Conservation (phyloP, 1,284 basidiomycete species). For the Meira miltonrushii region DNA sequence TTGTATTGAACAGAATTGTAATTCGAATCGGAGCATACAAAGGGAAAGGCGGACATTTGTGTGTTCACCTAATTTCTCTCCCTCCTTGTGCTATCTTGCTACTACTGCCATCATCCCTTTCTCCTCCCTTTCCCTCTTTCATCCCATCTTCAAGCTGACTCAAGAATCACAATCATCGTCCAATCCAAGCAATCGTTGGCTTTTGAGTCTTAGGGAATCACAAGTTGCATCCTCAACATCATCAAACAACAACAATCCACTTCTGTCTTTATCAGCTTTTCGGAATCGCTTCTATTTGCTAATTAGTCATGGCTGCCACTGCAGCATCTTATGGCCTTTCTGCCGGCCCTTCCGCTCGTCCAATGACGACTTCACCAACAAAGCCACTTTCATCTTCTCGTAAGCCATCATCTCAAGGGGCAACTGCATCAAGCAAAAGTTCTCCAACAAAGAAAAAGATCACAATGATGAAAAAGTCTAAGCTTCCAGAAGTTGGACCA, state of each 20-base stretch:
- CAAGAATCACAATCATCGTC: not conserved
- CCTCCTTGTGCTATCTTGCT: too few relatives aligned
- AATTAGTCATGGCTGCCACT: too few relatives aligned
- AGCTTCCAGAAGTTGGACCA: slow-evolving; percentile 5
- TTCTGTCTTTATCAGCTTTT: not conserved
- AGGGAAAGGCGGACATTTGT: too few relatives aligned
- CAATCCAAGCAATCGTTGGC: not conserved
- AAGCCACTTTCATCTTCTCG: not conserved
- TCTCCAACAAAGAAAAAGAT: slow-evolving; percentile 6
- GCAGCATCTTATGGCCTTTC: not conserved
- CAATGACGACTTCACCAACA: not conserved
- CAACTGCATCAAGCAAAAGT: not conserved
- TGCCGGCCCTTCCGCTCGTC: slow-evolving; percentile 9
- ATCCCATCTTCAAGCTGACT: not conserved
- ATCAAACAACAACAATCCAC: not conserved
- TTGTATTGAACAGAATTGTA: too few relatives aligned
- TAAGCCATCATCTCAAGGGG: not conserved
- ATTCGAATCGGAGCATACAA: too few relatives aligned
- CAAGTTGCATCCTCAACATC: too few relatives aligned
- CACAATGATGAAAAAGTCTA: not conserved
- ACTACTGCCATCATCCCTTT: not conserved
- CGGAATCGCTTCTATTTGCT: too few relatives aligned
- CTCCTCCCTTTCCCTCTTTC: not conserved
- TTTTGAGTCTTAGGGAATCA: not conserved
- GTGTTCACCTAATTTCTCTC: too few relatives aligned